A percentile compares a stretch with the other conserved stretches of the same genome.
Evolutionary conservation across 768 basidiomycete genomes (phyloP).

Genomic region (Auricularia sp.): DNA sequence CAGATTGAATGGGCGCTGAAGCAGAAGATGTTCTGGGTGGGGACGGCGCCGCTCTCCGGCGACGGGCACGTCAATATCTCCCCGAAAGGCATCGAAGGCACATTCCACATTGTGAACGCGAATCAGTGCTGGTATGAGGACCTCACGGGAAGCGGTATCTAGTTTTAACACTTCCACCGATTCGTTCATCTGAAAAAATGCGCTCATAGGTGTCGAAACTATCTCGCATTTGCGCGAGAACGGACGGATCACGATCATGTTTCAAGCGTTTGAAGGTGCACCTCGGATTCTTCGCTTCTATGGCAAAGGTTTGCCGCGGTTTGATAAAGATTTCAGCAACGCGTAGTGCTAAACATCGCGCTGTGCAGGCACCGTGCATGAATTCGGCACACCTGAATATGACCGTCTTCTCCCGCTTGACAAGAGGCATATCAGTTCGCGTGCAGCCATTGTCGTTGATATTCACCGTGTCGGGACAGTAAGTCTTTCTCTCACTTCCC

Average conservation of each 20-base stretch:
- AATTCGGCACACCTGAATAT: slow-evolving; percentile 55
- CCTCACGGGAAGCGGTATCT: slow-evolving; percentile 55
- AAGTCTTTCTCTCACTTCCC: slow-evolving; percentile 8
- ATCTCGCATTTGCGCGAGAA: slow-evolving; percentile 41
- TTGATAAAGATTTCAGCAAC: too few species aligned
- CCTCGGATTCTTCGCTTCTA: slow-evolving; percentile 51
- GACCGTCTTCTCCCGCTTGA: slow-evolving; percentile 37
- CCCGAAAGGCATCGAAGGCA: slow-evolving; percentile 36
- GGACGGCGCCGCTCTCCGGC: slow-evolving; percentile 47
- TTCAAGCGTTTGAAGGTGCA: slow-evolving; percentile 50
- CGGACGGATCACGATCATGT: slow-evolving; percentile 49
- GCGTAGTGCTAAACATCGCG: too few species aligned
- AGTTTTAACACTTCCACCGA: too few species aligned
- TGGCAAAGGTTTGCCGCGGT: slow-evolving; percentile 34
- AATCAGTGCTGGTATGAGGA: slow-evolving; percentile 66
- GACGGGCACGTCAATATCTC: slow-evolving; percentile 59
- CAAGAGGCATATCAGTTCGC: slow-evolving; percentile 43
- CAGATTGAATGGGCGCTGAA: slow-evolving; percentile 45
- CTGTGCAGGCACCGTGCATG: slow-evolving; percentile 41
- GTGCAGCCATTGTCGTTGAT: slow-evolving; percentile 50
- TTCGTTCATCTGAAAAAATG: too few species aligned
- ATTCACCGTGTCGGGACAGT: slow-evolving; percentile 48
- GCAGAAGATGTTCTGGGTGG: slow-evolving; percentile 67
- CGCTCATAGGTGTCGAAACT: slow-evolving; percentile 32
- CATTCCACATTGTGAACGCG: slow-evolving; percentile 47